Evolutionary conservation across 2,329 filamentous ascomycete species (phyloP).

Genomic region (Cryphonectria radicalis): DNA sequence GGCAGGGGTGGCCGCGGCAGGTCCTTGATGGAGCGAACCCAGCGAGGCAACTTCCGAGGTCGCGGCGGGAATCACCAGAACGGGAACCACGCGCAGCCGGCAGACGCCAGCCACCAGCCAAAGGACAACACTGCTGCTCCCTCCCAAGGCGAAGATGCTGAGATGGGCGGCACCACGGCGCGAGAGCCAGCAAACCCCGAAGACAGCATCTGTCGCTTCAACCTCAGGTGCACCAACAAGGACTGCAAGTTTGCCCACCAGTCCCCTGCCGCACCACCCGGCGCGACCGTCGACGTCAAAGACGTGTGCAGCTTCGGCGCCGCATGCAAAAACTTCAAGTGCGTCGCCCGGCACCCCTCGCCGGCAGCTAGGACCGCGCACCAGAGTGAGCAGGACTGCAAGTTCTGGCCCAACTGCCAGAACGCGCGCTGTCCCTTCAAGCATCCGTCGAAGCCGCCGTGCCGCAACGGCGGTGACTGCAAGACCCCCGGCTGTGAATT

Average conservation of each 20-base stretch:
- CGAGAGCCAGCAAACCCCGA: conserved; percentile 61
- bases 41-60: conserved; percentile 59
- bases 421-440: conserved; percentile 87
- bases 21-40: conserved; percentile 77
- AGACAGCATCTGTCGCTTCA: conserved; percentile 83
- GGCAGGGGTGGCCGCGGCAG: conserved; percentile 50
- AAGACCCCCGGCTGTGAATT: conserved; percentile 83
- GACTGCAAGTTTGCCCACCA: conserved; percentile 95
- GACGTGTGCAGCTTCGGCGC: conserved; percentile 84
- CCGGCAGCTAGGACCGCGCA: conserved; percentile 80
- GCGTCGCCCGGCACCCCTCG: conserved; percentile 87
- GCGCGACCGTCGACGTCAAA: conserved; percentile 74
- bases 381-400: conserved; percentile 84
- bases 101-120: conserved; percentile 40
- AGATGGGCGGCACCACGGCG: conserved; percentile 58
- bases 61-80: conserved; percentile 50
- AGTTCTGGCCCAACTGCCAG: conserved; percentile 88
- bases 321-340: conserved; percentile 96
- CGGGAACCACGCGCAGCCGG: conserved; percentile 39
- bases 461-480: conserved; percentile 91
- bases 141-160: conserved; percentile 59
- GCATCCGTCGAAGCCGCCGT: conserved; percentile 84
- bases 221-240: conserved; percentile 83
- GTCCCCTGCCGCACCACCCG: conserved; percentile 84
- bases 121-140: conserved; percentile 40